phyloP scores from a whole-genome alignment of 1,284 basidiomycete genomes.

The Phylloboletellus chloephorus region DNA sequence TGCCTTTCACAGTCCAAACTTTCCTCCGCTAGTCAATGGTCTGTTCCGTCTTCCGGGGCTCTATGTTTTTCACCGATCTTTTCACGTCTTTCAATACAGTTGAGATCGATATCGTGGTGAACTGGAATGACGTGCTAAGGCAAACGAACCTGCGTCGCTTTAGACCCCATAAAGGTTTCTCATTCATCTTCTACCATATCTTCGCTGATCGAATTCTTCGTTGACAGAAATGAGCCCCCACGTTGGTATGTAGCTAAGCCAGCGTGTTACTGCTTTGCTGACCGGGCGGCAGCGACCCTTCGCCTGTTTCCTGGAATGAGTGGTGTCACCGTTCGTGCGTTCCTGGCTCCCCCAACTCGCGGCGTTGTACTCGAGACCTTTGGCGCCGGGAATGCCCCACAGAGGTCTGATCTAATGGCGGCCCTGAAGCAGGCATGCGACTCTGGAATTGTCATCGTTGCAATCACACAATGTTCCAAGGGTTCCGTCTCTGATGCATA shows the following conservation, averaged over 20 bases:
- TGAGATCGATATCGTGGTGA: conserved; percentile 84
- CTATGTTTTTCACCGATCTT: neutral
- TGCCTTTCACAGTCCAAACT: conserved; percentile 85
- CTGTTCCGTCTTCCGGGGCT: neutral
- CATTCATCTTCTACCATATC: neutral
- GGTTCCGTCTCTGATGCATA: conserved; percentile 79
- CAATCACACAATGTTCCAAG: conserved; percentile 86
- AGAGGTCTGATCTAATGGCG: conserved; percentile 60
- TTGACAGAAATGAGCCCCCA: conserved; percentile 66
- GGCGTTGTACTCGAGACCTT: conserved; percentile 87
- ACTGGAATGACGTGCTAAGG: conserved; percentile 80
- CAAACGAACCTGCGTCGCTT: conserved; percentile 75
- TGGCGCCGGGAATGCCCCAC: conserved; percentile 83
- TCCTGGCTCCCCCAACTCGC: conserved; percentile 63
- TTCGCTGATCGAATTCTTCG: conserved; percentile 9
- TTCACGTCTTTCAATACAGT: conserved; percentile 39
- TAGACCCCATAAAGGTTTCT: conserved; percentile 69
- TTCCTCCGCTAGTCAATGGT: conserved; percentile 81
- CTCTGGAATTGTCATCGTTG: conserved; percentile 81
- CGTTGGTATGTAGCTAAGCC: conserved; percentile 50
- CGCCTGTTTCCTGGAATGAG: conserved; percentile 87
- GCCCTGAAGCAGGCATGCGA: conserved; percentile 77
- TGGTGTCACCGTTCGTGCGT: conserved; percentile 63
- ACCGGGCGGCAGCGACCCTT: conserved; percentile 50
- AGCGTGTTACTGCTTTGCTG: neutral